A percentile compares a stretch with the other conserved stretches of the same genome.
Conservation (phyloP, 192 early-diverging fungal species). For the Coemansia sp. region DNA sequence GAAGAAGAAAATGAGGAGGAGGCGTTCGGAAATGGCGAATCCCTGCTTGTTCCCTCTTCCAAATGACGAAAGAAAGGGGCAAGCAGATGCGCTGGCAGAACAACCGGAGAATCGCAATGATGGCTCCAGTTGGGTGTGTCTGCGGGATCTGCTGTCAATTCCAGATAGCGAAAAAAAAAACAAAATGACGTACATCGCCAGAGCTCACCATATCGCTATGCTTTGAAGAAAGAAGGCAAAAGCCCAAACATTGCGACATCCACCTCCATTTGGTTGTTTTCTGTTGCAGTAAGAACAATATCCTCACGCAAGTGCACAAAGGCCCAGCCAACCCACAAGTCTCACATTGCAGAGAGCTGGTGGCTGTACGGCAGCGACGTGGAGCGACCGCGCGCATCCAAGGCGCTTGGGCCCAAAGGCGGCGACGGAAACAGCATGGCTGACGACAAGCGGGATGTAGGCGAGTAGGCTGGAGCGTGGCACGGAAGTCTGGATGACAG, state of each 20-base stretch:
- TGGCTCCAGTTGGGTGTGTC: too few relatives aligned
- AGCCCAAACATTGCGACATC: not conserved
- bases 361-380: constrained; percentile 44
- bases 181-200: not conserved
- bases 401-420: constrained; percentile 35
- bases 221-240: not conserved
- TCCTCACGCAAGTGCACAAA: too few relatives aligned
- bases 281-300: too few relatives aligned
- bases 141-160: not conserved
- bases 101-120: too few relatives aligned
- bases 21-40: not conserved
- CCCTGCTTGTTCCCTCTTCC: not conserved
- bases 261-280: too few relatives aligned
- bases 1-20: not conserved
- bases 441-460: constrained; percentile 25
- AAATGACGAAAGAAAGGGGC: not conserved
- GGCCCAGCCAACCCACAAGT: too few relatives aligned
- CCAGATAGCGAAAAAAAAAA: not conserved
- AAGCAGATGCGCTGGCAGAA: too few relatives aligned
- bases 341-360: constrained; percentile 47
- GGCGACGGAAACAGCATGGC: constrained; percentile 31
- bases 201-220: not conserved
- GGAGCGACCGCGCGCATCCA: constrained; percentile 34
- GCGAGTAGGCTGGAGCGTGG: constrained; percentile 50
- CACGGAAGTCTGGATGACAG: constrained; percentile 43